These are phyloP conservation scores for Botrytis fragariae DNA, from an alignment of 2,329 filamentous ascomycete genomes.

Conservation along the genomic window DNA sequence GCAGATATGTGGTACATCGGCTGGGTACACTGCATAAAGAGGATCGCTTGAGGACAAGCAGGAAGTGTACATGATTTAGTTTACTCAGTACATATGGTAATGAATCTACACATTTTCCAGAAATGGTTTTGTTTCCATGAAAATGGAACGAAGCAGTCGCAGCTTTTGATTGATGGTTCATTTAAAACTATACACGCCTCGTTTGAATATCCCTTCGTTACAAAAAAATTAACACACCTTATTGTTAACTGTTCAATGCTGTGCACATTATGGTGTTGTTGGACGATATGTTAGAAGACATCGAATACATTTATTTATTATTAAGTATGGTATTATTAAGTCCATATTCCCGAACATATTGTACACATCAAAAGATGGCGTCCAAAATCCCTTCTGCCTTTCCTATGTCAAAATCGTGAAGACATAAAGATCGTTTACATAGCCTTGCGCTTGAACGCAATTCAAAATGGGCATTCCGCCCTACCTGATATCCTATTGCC, in stretches of 20 bases:
- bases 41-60: neutral
- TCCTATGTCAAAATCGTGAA: neutral
- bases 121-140: neutral
- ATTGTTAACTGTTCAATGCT: neutral
- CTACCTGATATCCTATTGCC: neutral
- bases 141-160: neutral
- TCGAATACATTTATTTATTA: neutral
- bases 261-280: neutral
- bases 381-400: neutral
- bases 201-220: neutral
- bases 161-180: neutral
- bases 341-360: neutral
- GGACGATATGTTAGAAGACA: neutral
- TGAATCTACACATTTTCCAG: neutral
- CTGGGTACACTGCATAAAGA: neutral
- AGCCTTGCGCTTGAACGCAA: neutral
- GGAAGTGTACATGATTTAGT: neutral
- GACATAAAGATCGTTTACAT: constrained; percentile 9
- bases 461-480: neutral
- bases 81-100: constrained; percentile 1
- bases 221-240: neutral
- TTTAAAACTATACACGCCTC: neutral
- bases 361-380: neutral
- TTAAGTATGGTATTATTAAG: constrained; percentile 1
- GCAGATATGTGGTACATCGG: neutral